These are phyloP conservation scores for Fusarium sp. DNA, from an alignment of 2,329 filamentous ascomycete species.

Conservation along the genomic window DNA sequence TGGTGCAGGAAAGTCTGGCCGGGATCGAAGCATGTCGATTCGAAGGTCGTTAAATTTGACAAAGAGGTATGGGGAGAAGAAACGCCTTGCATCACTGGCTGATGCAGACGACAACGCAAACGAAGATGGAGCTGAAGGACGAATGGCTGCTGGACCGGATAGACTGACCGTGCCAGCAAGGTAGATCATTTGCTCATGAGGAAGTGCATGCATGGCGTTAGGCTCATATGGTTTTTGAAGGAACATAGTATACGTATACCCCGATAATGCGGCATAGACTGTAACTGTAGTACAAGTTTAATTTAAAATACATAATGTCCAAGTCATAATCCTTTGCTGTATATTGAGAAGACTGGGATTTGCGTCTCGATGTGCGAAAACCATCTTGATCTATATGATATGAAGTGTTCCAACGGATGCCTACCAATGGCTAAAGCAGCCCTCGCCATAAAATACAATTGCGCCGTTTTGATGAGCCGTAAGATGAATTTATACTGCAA, in stretches of 20 bases:
- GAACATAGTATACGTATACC: slow-evolving; percentile 29
- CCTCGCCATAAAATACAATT: not conserved
- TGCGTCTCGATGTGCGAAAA: not conserved
- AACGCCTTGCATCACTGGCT: slow-evolving; percentile 18
- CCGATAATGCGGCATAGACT: slow-evolving; percentile 22
- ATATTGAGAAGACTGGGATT: slow-evolving; percentile 3
- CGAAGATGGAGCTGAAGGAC: not conserved
- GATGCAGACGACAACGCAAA: slow-evolving; percentile 5
- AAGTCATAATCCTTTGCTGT: slow-evolving; percentile 11
- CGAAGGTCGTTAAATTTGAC: slow-evolving; percentile 35
- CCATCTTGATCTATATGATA: slow-evolving; percentile 22
- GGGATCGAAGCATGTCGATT: slow-evolving; percentile 38
- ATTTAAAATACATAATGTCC: not conserved
- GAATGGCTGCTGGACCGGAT: not conserved
- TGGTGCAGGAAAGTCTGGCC: slow-evolving; percentile 13
- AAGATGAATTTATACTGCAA: not conserved
- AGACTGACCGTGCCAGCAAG: slow-evolving; percentile 25
- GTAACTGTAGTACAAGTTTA: slow-evolving; percentile 37
- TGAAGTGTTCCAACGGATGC: not conserved
- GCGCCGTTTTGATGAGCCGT: not conserved
- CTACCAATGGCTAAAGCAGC: not conserved
- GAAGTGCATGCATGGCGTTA: slow-evolving; percentile 33
- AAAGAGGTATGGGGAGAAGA: slow-evolving; percentile 31
- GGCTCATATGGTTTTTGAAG: slow-evolving; percentile 17
- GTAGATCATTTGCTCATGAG: slow-evolving; percentile 16